Percentiles rank a stretch among this genome's conserved stretches.
phyloP scores from a whole-genome alignment of 139 green algal genomes.

The Marvania coccoides region DNA sequence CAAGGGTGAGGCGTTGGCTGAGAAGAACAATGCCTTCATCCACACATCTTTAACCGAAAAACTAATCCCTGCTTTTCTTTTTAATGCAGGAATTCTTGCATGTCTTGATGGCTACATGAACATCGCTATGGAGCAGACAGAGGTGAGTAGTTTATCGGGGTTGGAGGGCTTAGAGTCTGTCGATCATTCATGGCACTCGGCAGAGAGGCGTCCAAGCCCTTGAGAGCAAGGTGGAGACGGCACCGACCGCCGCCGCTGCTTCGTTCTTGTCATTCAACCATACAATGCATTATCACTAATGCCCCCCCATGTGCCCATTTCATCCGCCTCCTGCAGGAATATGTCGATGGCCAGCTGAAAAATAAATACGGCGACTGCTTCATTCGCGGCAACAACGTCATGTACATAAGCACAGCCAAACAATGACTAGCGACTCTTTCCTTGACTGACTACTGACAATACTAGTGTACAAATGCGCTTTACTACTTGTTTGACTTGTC shows the following conservation, averaged over 20 bases:
- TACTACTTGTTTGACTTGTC: too few relatives aligned
- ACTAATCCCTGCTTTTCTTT: neutral
- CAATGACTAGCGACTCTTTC: slow-evolving; percentile 1
- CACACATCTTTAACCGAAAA: too few relatives aligned
- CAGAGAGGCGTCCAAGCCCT: neutral
- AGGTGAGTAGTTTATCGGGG: slow-evolving; percentile 41
- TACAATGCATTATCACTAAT: neutral
- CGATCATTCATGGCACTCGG: neutral
- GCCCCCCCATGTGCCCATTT: neutral
- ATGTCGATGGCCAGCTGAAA: slow-evolving; percentile 97
- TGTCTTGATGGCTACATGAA: slow-evolving; percentile 99
- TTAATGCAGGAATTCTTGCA: slow-evolving; percentile 85
- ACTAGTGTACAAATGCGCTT: neutral
- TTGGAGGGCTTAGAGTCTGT: neutral
- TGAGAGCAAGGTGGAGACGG: too few relatives aligned
- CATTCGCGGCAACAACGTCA: slow-evolving; percentile 97
- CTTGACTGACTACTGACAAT: neutral
- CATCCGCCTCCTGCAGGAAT: slow-evolving; percentile 66
- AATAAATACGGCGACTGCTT: slow-evolving; percentile 99
- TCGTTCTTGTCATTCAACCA: too few relatives aligned
- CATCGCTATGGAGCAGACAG: slow-evolving; percentile 99
- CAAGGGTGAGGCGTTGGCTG: slow-evolving; percentile 70
- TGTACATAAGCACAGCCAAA: slow-evolving; percentile 59
- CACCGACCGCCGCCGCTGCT: too few relatives aligned
- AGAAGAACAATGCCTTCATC: too few relatives aligned